phyloP scores from a whole-genome alignment of 495 filamentous ascomycete species.

The Aspergillus cristatus region DNA sequence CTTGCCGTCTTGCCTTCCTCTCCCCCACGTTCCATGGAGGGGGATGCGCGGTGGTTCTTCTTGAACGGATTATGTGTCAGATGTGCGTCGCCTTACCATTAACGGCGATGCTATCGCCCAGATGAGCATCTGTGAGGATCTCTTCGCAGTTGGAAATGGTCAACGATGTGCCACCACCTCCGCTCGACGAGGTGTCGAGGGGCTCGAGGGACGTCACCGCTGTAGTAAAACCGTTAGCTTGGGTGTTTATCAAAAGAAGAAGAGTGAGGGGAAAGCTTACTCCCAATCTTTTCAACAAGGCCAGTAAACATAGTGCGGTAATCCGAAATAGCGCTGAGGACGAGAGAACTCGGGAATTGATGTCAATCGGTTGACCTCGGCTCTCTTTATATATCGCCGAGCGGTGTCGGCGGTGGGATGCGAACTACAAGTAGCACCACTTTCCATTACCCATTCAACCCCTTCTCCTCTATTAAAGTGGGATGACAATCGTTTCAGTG shows the following conservation, averaged over 20 bases:
- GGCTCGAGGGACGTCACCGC: conserved; percentile 74
- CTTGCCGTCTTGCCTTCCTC: no score
- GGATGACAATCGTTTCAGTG: no score
- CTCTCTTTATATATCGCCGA: conserved; percentile 5
- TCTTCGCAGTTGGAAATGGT: conserved; percentile 68
- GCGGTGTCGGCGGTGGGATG: conserved; percentile 26
- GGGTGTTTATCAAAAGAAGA: conserved; percentile 1
- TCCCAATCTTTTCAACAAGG: conserved; percentile 90
- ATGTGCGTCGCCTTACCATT: conserved; percentile 67
- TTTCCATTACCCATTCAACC: conserved; percentile 7
- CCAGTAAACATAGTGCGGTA: conserved; percentile 80
- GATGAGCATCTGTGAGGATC: conserved; percentile 72
- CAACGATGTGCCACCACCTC: conserved; percentile 74
- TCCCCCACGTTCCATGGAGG: no score
- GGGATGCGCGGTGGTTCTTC: no score
- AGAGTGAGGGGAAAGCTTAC: conserved; percentile 45
- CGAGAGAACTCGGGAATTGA: not conserved
- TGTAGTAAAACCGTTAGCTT: conserved; percentile 26
- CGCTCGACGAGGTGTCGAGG: conserved; percentile 58
- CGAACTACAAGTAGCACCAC: no score
- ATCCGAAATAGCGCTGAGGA: not conserved
- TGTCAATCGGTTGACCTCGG: not conserved
- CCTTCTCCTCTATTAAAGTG: not conserved
- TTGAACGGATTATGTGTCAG: no score
- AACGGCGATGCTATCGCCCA: conserved; percentile 87